Base-by-base conservation (phyloP, 768 basidiomycete species). In the Agaricus blazei region DNA sequence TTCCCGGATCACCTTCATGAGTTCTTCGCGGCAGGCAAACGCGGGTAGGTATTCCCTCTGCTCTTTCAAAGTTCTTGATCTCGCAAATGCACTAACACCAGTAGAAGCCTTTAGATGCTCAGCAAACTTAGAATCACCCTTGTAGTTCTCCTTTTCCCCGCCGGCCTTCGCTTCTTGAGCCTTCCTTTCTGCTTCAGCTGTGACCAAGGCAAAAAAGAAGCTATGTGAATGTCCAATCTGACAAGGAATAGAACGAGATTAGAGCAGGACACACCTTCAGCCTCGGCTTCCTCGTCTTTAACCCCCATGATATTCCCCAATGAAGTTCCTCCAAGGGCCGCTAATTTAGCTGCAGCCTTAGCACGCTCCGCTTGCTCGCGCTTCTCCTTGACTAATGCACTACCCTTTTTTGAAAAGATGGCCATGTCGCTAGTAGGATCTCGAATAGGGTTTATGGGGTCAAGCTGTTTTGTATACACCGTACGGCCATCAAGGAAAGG, bases 301-400 rank as follows among this genome's bases (percentile, higher is more conserved):
- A 98, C 92, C 14, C 97, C 97, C 87, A 97, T 92, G 58, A 98
- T 87, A 67, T 99, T 98, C 19, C 97, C 97, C n/a, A 99, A 76
- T 0, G 88, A 78, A 0, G 95, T 98, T 23, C 97, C 97, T 24
- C 93, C 91, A 12, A 98, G 75, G 0, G 88, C 84, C 19, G 96
- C 94, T 14, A 97, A 78, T 70, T 98, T 98, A 2, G 96, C 95
- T 0, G 97, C 95, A 3, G 94, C 96, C 71, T 95, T 98, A 26
- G 90, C 90, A 9, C 97, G 80, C 70, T 99, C 97, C 2, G 94
- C 90, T 68, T 98, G 91, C 66, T 98, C 97, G 55, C 97, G 79
- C 68, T 96, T 93, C 72, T 98, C 97, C 63, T 90, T 90, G 15
- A 99, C 94, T 26, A 99, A 77, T 1, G 85, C 78, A 57, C 90